Evolutionary conservation across 148 eudicot species (phyloP).

Genomic region (Drosera capensis): DNA sequence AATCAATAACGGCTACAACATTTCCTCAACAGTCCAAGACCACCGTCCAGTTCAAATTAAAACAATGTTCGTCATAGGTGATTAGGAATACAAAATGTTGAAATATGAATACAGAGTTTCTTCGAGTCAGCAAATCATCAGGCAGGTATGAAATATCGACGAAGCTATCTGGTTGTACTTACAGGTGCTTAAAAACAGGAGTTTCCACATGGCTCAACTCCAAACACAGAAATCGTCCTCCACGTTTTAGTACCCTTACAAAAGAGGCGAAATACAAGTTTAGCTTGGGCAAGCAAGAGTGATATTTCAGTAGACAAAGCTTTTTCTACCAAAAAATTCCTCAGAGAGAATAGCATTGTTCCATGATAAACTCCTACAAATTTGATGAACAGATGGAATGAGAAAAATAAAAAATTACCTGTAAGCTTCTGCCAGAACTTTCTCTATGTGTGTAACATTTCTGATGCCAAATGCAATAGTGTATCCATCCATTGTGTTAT

Average conservation of each 20-base stretch:
- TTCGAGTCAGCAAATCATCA: neutral
- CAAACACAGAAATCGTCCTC: constrained; percentile 97
- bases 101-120: neutral
- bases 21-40: too few species aligned
- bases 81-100: too few species aligned
- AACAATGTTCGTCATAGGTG: too few species aligned
- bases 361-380: too few species aligned
- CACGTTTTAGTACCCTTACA: constrained; percentile 67
- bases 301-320: neutral
- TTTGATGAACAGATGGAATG: neutral
- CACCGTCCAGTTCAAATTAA: too few species aligned
- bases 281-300: constrained; percentile 1
- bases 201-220: constrained; percentile 87
- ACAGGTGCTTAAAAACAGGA: constrained; percentile 78
- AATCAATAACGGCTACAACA: too few species aligned
- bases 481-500: constrained; percentile 83
- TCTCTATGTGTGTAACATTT: constrained; percentile 97
- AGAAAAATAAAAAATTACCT: constrained; percentile 25
- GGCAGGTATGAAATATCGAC: neutral
- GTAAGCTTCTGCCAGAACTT: constrained; percentile 73
- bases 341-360: too few species aligned
- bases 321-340: neutral
- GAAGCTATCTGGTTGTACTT: constrained; percentile 17
- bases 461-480: constrained; percentile 96
- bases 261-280: constrained; percentile 8